Conservation (phyloP, 1,139 yeast genomes). For the Scheffersomyces lignicola region DNA sequence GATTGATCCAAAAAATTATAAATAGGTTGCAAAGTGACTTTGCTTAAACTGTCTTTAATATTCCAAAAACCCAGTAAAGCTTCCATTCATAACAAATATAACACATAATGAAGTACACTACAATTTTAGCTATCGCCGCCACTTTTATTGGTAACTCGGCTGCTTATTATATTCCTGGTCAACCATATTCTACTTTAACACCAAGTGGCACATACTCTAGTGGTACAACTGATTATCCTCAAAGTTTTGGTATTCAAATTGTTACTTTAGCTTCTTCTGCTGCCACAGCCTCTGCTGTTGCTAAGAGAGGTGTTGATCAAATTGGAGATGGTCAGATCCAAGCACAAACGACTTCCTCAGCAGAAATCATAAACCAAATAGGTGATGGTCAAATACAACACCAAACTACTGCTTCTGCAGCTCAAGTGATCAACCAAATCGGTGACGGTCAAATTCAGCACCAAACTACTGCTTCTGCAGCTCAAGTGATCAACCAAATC, state of each 20-base stretch:
- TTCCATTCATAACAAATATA: background rate
- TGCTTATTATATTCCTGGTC: slow-evolving; percentile 69
- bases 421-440: slow-evolving; percentile 50
- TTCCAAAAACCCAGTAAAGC: too few species aligned
- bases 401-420: slow-evolving; percentile 29
- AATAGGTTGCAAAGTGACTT: background rate
- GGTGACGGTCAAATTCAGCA: slow-evolving; percentile 66
- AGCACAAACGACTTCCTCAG: slow-evolving; percentile 33
- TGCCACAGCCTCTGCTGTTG: slow-evolving; percentile 20
- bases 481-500: slow-evolving; percentile 32
- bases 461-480: slow-evolving; percentile 39
- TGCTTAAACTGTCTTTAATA: too few species aligned
- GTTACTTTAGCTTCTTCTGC: slow-evolving; percentile 40
- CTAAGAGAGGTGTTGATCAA: slow-evolving; percentile 31
- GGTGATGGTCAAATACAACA: slow-evolving; percentile 39
- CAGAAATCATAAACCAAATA: slow-evolving; percentile 32
- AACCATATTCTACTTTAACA: slow-evolving; percentile 73
- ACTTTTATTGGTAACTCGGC: slow-evolving; percentile 26
- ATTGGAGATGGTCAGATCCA: slow-evolving; percentile 44
- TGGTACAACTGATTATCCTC: slow-evolving; percentile 60
- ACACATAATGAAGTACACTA: slow-evolving; percentile 28
- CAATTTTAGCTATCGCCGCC: slow-evolving; percentile 19
- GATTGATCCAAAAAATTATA: slow-evolving; percentile 1
- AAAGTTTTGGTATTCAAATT: slow-evolving; percentile 71
- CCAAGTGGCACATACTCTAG: slow-evolving; percentile 59